Percentiles rank a stretch among this genome's conserved stretches.
These are phyloP conservation scores for Dactylellina drechsleri DNA, from an alignment of 2,329 filamentous ascomycete genomes.

Conservation along the genomic window DNA sequence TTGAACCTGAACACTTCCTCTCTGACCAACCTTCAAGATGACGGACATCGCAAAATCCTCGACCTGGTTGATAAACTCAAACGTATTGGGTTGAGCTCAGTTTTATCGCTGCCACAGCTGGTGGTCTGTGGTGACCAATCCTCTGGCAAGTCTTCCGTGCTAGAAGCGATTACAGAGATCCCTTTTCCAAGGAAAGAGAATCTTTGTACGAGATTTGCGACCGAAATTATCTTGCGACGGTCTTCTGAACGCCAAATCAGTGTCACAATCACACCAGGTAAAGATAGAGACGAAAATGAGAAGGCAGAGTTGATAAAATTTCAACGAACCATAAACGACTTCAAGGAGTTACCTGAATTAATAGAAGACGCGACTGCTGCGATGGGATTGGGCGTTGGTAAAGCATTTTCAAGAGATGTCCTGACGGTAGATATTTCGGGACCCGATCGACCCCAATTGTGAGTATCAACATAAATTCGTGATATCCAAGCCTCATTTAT, in stretches of 20 bases:
- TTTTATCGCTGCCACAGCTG: too few species aligned
- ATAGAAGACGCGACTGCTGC: constrained; percentile 66
- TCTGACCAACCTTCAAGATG: too few species aligned
- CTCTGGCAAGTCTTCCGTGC: too few species aligned
- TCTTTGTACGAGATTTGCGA: constrained; percentile 71
- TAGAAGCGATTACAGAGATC: too few species aligned
- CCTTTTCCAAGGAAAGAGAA: constrained; percentile 59
- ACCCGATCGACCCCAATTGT: constrained; percentile 64
- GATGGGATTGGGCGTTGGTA: constrained; percentile 65
- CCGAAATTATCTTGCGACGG: constrained; percentile 68
- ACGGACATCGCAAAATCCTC: too few species aligned
- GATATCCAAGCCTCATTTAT: too few species aligned
- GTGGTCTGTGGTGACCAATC: too few species aligned
- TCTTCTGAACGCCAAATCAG: constrained; percentile 60
- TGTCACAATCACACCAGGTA: constrained; percentile 63
- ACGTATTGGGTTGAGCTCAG: too few species aligned
- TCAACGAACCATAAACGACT: constrained; percentile 60
- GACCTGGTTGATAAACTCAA: too few species aligned
- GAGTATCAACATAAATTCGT: too few species aligned
- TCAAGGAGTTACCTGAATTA: constrained; percentile 64
- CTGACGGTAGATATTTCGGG: constrained; percentile 65
- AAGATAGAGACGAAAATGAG: constrained; percentile 55
- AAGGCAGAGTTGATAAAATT: constrained; percentile 61
- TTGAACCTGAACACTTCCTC: too few species aligned
- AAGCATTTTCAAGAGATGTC: constrained; percentile 64